A percentile compares a stretch with the other conserved stretches of the same genome.
phyloP scores from a whole-genome alignment of 202 grass and related monocot genomes.

The Brachypodium distachyon region DNA sequence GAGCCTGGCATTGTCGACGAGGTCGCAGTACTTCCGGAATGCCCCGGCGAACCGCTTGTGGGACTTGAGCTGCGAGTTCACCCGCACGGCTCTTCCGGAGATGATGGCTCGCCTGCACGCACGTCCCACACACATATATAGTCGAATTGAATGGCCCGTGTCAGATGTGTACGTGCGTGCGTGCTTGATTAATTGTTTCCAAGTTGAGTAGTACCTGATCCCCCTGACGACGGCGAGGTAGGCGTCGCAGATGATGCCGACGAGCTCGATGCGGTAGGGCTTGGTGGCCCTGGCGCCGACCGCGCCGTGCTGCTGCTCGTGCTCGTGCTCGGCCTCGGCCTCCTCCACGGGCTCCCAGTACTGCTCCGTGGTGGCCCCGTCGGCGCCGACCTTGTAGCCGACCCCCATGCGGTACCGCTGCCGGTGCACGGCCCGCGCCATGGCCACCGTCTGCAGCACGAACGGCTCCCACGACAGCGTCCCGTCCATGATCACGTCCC shows the following conservation, averaged over 20 bases:
- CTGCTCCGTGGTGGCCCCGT: constrained; percentile 58
- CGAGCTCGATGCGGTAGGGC: constrained; percentile 86
- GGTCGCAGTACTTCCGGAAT: constrained; percentile 56
- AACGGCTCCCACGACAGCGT: constrained; percentile 98
- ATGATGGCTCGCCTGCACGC: constrained; percentile 46
- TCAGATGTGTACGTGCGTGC: neutral
- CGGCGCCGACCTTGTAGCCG: constrained; percentile 71
- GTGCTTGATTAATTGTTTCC: neutral
- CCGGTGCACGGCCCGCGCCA: constrained; percentile 72
- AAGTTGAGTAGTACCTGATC: constrained; percentile 68
- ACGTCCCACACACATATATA: neutral
- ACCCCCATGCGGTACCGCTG: constrained; percentile 81
- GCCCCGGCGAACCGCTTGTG: constrained; percentile 56
- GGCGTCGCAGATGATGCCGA: constrained; percentile 78
- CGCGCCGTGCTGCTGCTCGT: neutral
- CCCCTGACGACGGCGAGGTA: constrained; percentile 84
- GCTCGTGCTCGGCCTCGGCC: neutral
- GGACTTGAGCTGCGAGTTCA: constrained; percentile 73
- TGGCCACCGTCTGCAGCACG: constrained; percentile 79
- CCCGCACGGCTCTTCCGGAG: constrained; percentile 46
- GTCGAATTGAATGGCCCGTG: neutral
- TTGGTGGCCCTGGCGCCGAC: neutral
- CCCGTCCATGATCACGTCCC: constrained; percentile 95
- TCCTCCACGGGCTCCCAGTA: constrained; percentile 73
- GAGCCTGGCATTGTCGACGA: constrained; percentile 69